phyloP scores from a whole-genome alignment of 148 eudicot species.

The Simmondsia chinensis region DNA sequence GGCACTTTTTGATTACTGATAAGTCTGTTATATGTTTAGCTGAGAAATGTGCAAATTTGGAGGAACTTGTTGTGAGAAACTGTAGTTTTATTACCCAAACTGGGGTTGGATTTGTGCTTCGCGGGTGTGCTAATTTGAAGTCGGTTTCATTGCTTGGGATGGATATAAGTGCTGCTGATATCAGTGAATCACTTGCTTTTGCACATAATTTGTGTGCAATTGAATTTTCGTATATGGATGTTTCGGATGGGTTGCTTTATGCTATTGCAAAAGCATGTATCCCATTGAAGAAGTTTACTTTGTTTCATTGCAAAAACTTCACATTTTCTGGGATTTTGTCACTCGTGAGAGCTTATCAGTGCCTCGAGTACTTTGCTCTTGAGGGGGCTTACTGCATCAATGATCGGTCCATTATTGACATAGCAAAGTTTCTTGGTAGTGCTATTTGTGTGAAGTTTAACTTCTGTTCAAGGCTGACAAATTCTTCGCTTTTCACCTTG shows the following conservation, averaged over 20 bases:
- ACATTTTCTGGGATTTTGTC: constrained; percentile 28
- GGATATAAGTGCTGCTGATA: constrained; percentile 17
- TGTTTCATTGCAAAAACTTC: constrained; percentile 26
- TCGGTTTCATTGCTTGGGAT: constrained; percentile 19
- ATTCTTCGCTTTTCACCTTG: constrained; percentile 28
- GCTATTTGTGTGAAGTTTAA: constrained; percentile 31
- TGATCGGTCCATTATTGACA: constrained; percentile 23
- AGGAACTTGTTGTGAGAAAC: constrained; percentile 23
- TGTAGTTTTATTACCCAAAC: constrained; percentile 35
- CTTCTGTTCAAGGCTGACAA: constrained; percentile 26
- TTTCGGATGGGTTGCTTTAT: constrained; percentile 38
- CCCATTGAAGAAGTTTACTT: constrained; percentile 41
- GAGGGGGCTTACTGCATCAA: constrained; percentile 24
- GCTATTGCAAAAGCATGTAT: constrained; percentile 30
- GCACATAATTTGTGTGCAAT: constrained; percentile 27
- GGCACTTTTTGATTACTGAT: constrained; percentile 39
- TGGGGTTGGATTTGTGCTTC: constrained; percentile 27
- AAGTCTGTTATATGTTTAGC: constrained; percentile 31
- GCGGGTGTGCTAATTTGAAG: constrained; percentile 24
- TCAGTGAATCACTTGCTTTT: constrained; percentile 13
- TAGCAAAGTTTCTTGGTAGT: constrained; percentile 27
- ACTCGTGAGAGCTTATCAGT: constrained; percentile 20
- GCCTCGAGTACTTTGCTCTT: constrained; percentile 36
- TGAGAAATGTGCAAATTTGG: constrained; percentile 34
- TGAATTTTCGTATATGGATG: constrained; percentile 23